phyloP scores from a whole-genome alignment of 371 early-diverging fungal species.

The Mucor piriformis region DNA sequence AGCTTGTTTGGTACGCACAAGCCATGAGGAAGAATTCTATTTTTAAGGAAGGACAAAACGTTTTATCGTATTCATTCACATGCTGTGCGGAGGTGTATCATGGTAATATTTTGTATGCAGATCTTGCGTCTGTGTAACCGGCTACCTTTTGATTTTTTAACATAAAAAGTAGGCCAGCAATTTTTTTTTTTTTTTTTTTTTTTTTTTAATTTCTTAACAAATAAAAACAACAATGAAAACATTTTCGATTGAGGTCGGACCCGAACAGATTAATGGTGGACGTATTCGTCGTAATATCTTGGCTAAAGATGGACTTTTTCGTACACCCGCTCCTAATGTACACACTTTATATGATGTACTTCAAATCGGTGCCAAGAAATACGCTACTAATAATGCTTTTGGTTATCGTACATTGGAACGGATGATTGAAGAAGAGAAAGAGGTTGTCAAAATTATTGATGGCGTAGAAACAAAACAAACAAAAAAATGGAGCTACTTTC shows the following conservation, averaged over 20 bases:
- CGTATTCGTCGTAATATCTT: constrained; percentile 53
- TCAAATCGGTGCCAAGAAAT: constrained; percentile 44
- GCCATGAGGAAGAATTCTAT: not conserved
- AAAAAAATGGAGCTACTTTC: constrained; percentile 80
- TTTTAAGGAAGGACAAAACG: not conserved
- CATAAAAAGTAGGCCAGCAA: not conserved
- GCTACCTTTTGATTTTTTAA: not conserved
- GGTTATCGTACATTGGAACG: constrained; percentile 69
- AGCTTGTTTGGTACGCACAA: not conserved
- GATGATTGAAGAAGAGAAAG: constrained; percentile 75
- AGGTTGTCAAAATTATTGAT: constrained; percentile 64
- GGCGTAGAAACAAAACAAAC: constrained; percentile 68
- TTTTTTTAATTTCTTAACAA: constrained; percentile 34
- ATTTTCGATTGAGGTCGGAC: constrained; percentile 50
- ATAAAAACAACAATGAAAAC: constrained; percentile 42
- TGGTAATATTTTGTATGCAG: not conserved
- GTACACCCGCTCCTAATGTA: constrained; percentile 53
- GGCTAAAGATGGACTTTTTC: constrained; percentile 52
- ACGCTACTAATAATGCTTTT: constrained; percentile 55
- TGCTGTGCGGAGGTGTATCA: not conserved
- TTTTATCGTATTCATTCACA: not conserved
- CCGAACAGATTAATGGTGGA: constrained; percentile 53
- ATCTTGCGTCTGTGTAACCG: not conserved
- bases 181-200: constrained; percentile 26
- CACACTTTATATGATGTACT: constrained; percentile 73